Evolutionary conservation across 2,329 filamentous ascomycete genomes (phyloP), one percentile per base, ranked within the genome.

Genomic region (Exophiala sideris): DNA sequence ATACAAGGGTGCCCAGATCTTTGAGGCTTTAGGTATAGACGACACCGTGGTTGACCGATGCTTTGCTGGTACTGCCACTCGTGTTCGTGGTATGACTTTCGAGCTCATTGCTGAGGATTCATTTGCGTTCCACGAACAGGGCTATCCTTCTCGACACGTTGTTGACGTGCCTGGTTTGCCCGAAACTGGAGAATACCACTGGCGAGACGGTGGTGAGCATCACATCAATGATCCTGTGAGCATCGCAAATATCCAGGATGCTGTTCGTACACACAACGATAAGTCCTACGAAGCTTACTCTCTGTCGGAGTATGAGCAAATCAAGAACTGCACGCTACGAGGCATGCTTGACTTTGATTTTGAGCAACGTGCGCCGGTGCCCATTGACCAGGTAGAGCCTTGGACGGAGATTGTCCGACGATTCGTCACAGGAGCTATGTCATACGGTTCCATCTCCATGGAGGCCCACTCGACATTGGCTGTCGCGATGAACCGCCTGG

Each of bases 241-340:
- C 60, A 96, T 97, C 75, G 92, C 92, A 67, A 96, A 96, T 73
- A 90, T 97, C 57, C 92, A 96, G 73, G 92, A 97, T 71, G 92
- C 92, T 10, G 92, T 96, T 12, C 88, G 92, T 55, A 92, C 87
- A 60, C 96, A 96, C 84, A 96, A 97, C 67, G 91, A 96, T 78
- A 96, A 96, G 76, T 96, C 92, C 0, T 97, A 96, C 72, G 91
- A 96, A 74, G 91, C 92, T 1, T 97, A 97, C 75, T 95, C 92
- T 1, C 83, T 87, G 59, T 88, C 90, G 2, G 91, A 94, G 70
- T 95, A 96, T 68, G 91, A 96, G 77, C 89, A 94, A 68, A 96
- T 96, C 78, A 96, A 96, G 79, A 84, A 90, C 67, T 97, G 92
- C 74, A 97, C 92, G 1, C 84, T 97, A 6, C 89, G 92, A 70